phyloP scores from a whole-genome alignment of 2,329 filamentous ascomycete species.

The Alternaria postmessia region DNA sequence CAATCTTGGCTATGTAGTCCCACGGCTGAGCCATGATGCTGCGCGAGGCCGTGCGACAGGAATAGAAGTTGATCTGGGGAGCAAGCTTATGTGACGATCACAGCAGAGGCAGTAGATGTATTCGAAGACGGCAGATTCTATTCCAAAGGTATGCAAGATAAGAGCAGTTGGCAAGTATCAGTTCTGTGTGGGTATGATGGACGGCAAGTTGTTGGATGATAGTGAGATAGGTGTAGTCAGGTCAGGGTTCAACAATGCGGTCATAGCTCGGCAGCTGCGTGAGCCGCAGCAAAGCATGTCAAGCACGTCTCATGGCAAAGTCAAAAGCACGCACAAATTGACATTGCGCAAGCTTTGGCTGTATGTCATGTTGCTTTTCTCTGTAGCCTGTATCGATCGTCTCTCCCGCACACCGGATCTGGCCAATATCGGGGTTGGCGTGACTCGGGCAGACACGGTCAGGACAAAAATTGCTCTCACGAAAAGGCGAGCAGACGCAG shows the following conservation, averaged over 20 bases:
- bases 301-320: not conserved
- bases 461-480: not conserved
- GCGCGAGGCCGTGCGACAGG: conserved; percentile 15
- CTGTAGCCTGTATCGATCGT: not conserved
- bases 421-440: not conserved
- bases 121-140: not conserved
- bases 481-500: not conserved
- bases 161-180: not conserved
- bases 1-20: conserved; percentile 99
- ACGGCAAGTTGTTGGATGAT: conserved; percentile 13
- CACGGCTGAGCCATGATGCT: conserved; percentile 70
- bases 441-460: not conserved
- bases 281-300: conserved; percentile 1
- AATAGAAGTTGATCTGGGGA: not conserved
- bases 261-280: conserved; percentile 26
- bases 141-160: not conserved
- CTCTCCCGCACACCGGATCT: not conserved
- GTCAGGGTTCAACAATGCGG: conserved; percentile 25
- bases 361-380: not conserved
- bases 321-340: not conserved
- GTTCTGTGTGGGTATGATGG: conserved; percentile 1
- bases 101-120: not conserved
- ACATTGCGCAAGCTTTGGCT: not conserved
- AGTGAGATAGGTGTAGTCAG: conserved; percentile 10
- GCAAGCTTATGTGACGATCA: not conserved